Percentiles rank a stretch among this genome's conserved stretches.
Evolutionary conservation across 75 land plant genomes (phyloP).

Genomic region (Selaginella moellendorffii): DNA sequence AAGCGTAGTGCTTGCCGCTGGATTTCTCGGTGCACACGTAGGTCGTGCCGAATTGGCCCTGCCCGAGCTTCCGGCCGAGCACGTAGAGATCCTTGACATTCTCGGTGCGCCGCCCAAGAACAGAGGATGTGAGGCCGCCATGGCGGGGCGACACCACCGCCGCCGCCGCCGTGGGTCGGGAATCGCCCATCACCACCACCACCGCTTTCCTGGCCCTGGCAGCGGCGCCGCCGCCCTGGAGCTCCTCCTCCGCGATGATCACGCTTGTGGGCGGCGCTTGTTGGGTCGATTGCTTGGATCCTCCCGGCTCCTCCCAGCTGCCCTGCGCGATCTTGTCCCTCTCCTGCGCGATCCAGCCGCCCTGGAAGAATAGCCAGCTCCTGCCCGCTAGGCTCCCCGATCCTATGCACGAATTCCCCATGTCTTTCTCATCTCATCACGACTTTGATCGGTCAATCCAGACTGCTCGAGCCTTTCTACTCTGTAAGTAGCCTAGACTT

Average conservation of each 20-base stretch:
- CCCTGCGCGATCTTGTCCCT: background rate
- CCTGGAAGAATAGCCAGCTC: background rate
- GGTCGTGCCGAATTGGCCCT: slow-evolving; percentile 71
- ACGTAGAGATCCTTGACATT: background rate
- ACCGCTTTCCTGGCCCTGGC: no score
- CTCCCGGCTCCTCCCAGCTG: background rate
- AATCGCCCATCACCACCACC: background rate
- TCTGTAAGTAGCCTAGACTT: no score
- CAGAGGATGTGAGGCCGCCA: slow-evolving; percentile 1
- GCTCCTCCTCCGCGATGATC: background rate
- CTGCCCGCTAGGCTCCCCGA: background rate
- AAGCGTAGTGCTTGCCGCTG: background rate
- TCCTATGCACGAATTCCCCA: background rate
- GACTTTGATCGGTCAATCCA: no score
- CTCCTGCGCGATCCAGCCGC: background rate
- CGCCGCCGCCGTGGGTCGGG: background rate
- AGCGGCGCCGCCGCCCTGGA: no score
- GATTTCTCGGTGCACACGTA: background rate
- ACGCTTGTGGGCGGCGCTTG: background rate
- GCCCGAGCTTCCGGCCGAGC: slow-evolving; percentile 2
- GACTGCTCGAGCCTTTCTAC: no score
- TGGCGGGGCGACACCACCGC: background rate
- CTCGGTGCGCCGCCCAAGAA: slow-evolving; percentile 1
- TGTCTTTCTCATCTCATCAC: background rate
- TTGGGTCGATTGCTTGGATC: background rate